phyloP scores from a whole-genome alignment of 495 filamentous ascomycete species.

The Gamarada debralockiae region DNA sequence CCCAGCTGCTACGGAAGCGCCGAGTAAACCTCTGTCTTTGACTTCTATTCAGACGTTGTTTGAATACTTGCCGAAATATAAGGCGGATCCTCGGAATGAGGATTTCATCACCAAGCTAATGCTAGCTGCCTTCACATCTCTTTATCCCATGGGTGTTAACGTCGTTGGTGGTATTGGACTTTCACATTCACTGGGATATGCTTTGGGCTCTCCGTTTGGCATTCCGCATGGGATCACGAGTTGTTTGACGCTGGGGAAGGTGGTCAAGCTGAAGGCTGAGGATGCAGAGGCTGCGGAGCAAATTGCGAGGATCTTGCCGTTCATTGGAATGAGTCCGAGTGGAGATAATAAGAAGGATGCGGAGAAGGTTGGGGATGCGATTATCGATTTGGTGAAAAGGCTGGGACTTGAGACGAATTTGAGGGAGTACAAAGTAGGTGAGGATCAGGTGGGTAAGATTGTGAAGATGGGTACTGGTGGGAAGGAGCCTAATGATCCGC shows the following conservation, averaged over 20 bases:
- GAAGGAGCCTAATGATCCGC: background rate
- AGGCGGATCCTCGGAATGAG: conserved; percentile 36
- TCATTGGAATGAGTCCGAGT: conserved; percentile 28
- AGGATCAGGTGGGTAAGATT: background rate
- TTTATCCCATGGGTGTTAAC: conserved; percentile 29
- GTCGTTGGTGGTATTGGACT: conserved; percentile 37
- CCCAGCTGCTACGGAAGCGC: conserved; percentile 40
- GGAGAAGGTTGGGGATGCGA: background rate
- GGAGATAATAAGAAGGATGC: conserved; percentile 28
- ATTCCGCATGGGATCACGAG: conserved; percentile 47
- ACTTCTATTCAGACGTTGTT: conserved; percentile 35
- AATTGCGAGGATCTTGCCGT: conserved; percentile 37
- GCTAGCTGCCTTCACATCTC: conserved; percentile 38
- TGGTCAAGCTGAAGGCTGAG: conserved; percentile 39
- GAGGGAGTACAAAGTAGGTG: background rate
- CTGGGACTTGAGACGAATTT: background rate
- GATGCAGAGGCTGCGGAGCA: conserved; percentile 34
- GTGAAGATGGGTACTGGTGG: background rate
- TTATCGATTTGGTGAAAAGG: background rate
- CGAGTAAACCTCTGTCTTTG: conserved; percentile 30
- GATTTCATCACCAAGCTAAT: conserved; percentile 39
- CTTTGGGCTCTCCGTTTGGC: conserved; percentile 42
- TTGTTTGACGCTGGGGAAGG: conserved; percentile 41
- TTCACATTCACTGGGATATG: conserved; percentile 43
- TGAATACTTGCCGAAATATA: conserved; percentile 35